Percentiles rank a stretch among this genome's conserved stretches.
These are phyloP conservation scores for Tricholoma hemisulphureum DNA, from an alignment of 768 basidiomycete species.

Conservation along the genomic window DNA sequence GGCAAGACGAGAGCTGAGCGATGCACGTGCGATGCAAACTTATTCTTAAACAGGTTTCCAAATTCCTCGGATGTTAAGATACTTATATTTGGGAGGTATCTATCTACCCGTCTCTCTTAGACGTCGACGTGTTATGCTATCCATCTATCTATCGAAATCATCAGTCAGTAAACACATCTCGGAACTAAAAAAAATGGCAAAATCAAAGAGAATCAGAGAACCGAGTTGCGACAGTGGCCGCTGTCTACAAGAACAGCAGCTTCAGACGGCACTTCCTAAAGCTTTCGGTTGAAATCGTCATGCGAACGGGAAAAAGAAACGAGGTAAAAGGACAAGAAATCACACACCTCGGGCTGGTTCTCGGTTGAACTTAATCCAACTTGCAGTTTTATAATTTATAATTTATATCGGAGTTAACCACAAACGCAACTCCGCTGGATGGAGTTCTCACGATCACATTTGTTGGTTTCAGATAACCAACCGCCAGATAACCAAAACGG, in stretches of 20 bases:
- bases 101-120: not conserved
- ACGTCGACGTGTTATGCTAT: too few relatives aligned
- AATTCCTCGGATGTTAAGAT: too few relatives aligned
- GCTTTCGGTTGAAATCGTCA: slow-evolving; percentile 50
- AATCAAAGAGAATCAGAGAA: slow-evolving; percentile 45
- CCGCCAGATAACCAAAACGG: not conserved
- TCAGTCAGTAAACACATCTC: not conserved
- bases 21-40: not conserved
- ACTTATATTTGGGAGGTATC: too few relatives aligned
- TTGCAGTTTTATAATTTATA: too few relatives aligned
- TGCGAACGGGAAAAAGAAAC: slow-evolving; percentile 13
- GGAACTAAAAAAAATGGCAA: slow-evolving; percentile 6
- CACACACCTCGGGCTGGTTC: not conserved
- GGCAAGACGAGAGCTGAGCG: slow-evolving; percentile 1
- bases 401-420: not conserved
- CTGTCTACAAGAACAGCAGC: slow-evolving; percentile 32
- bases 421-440: not conserved
- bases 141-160: not conserved
- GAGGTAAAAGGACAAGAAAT: not conserved
- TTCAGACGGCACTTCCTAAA: slow-evolving; percentile 65
- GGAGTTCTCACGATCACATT: slow-evolving; percentile 1
- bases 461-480: slow-evolving; percentile 3
- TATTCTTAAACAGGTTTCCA: not conserved
- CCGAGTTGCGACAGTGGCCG: slow-evolving; percentile 48
- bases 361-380: not conserved